Base-by-base conservation (phyloP, 2,329 filamentous ascomycete genomes). In the Hymenoscyphus scutula region DNA sequence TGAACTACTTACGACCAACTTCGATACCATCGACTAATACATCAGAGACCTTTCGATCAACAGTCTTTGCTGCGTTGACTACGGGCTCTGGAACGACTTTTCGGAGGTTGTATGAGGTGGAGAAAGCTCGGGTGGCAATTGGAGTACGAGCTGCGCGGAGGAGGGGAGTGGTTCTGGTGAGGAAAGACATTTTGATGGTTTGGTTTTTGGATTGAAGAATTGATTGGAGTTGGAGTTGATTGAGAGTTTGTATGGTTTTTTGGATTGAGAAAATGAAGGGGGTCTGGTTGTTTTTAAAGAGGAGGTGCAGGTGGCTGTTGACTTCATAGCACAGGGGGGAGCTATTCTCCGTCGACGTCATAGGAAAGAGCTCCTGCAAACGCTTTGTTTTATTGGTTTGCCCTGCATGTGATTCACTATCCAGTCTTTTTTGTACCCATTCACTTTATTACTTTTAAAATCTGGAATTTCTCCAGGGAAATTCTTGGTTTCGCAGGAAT, bases 11-110 rank as follows among this genome's bases (percentile, higher is more conserved):
- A 87, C 86, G 74, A 56, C 82, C 81, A 55, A 78, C 76, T 68
- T 89, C 79, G 71, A 89, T 85, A 17, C 84, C 84, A 45, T 84
- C 82, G 30, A 87, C 82, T 19, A 89, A 72, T 72, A 85, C 87
- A 72, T 86, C 82, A 63, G 82, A 81, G 51, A 89, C 83, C 57
- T 77, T 79, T 32, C 84, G 79, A 76, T 89, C 84, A 5, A 87
- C 83, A 5, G 76, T 77, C 75, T 88, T 86, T 62, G 84, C 74
- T 3, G 80, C 80, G 65, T 88, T 84, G 75, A 87, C 89, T 69
- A 83, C 81, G 0, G 79, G 68, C 62, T 87, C 83, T 58, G 81
- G 76, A 2, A 80, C 76, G 10, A 79, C 77, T 76, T 85, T 86
- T 55, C 77, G 77, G 8, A 75, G 67, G 1, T 74, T 73, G 10